Conservation (phyloP, 2,329 filamentous ascomycete species). For the Aspergillus sp. region DNA sequence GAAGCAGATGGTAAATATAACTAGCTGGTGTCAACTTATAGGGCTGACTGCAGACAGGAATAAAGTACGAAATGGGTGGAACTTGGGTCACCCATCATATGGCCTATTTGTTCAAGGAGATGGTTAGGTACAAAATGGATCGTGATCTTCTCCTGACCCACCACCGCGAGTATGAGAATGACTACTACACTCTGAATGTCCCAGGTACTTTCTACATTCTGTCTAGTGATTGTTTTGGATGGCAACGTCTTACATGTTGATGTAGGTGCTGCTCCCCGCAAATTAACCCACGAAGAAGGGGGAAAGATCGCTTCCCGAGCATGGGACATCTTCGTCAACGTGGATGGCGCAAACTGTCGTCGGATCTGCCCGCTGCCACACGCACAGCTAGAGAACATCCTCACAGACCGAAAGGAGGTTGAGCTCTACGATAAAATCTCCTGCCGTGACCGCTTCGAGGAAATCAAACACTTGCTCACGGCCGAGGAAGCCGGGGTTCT, state of each 20-base stretch:
- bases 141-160: constrained; percentile 8
- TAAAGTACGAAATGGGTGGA: constrained; percentile 10
- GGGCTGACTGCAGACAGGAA: background rate
- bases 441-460: constrained; percentile 27
- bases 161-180: constrained; percentile 3
- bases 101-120: constrained; percentile 10
- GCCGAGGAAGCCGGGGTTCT: constrained; percentile 31
- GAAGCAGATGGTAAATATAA: constrained; percentile 6
- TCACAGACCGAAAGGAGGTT: constrained; percentile 19
- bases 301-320: constrained; percentile 25
- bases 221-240: too few species aligned
- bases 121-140: constrained; percentile 10
- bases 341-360: constrained; percentile 29
- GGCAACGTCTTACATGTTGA: too few species aligned
- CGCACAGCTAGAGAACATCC: constrained; percentile 24
- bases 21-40: background rate
- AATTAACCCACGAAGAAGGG: constrained; percentile 29
- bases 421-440: constrained; percentile 23
- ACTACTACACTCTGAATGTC: constrained; percentile 20
- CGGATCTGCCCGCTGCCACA: constrained; percentile 20
- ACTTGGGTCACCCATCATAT: constrained; percentile 14
- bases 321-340: constrained; percentile 26
- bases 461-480: constrained; percentile 34
- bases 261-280: constrained; percentile 15
- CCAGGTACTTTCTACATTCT: constrained; percentile 9